Percentiles rank a stretch among this genome's conserved stretches.
phyloP scores from a whole-genome alignment of 441 rosid genomes.

The Francoa sonchifolia region DNA sequence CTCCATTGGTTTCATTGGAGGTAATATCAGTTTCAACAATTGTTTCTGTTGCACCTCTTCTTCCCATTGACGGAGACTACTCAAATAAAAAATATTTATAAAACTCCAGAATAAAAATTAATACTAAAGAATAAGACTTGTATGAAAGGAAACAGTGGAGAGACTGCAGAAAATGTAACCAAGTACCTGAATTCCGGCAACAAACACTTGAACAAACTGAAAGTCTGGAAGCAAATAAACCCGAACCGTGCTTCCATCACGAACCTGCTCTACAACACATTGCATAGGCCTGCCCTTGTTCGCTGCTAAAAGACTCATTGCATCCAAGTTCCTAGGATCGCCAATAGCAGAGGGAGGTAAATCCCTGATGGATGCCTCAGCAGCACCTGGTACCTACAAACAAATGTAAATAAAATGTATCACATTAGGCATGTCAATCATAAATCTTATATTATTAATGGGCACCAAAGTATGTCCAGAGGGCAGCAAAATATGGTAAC shows the following conservation, averaged over 20 bases:
- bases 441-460: no score
- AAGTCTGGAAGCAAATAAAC: constrained; percentile 93
- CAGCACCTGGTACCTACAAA: constrained; percentile 64
- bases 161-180: no score
- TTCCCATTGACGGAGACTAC: constrained; percentile 84
- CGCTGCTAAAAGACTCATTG: constrained; percentile 66
- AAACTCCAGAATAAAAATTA: constrained; percentile 1
- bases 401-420: constrained; percentile 3
- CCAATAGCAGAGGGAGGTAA: constrained; percentile 95
- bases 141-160: no score
- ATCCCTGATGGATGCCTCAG: constrained; percentile 63
- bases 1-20: constrained; percentile 57
- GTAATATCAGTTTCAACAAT: constrained; percentile 31
- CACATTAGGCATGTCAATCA: no score
- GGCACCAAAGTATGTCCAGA: no score
- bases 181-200: constrained; percentile 98
- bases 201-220: constrained; percentile 89
- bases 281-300: constrained; percentile 86
- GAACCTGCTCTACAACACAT: constrained; percentile 92
- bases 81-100: constrained; percentile 8
- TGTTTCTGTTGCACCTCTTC: constrained; percentile 46
- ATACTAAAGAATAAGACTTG: not conserved
- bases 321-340: constrained; percentile 70
- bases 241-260: constrained; percentile 89
- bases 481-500: no score